A percentile compares a stretch with the other conserved stretches of the same genome.
Conservation (phyloP, 495 filamentous ascomycete genomes). For the Penicillium verhagenii region DNA sequence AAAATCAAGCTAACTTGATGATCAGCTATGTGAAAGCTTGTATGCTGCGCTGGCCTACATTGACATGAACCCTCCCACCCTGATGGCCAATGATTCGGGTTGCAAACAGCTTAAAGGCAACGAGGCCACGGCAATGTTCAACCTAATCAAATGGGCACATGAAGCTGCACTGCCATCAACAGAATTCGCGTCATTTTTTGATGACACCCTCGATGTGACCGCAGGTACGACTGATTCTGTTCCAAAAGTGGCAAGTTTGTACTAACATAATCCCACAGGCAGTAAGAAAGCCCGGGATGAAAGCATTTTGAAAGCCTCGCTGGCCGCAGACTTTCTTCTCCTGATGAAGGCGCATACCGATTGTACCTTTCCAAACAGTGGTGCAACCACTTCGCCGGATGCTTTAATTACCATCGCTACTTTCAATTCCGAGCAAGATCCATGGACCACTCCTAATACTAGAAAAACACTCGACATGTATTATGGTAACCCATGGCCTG, state of each 20-base stretch:
- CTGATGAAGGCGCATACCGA: conserved; percentile 14
- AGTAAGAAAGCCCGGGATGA: conserved; percentile 20
- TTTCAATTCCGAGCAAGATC: conserved; percentile 51
- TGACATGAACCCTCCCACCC: conserved; percentile 8
- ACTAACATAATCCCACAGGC: conserved; percentile 5
- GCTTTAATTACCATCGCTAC: conserved; percentile 38
- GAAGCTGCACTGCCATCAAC: conserved; percentile 32
- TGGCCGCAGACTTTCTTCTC: conserved; percentile 36
- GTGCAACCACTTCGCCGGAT: conserved; percentile 17
- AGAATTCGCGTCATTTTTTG: conserved; percentile 30
- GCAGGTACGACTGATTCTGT: conserved; percentile 10
- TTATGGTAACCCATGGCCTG: conserved; percentile 35
- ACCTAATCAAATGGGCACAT: conserved; percentile 39
- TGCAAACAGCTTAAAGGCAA: conserved; percentile 14
- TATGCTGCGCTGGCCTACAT: conserved; percentile 29
- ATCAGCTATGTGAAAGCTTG: conserved; percentile 33
- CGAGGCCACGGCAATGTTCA: conserved; percentile 28
- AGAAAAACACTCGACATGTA: conserved; percentile 23
- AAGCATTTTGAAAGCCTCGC: conserved; percentile 20
- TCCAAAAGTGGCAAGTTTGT: conserved; percentile 1
- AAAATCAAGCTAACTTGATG: conserved; percentile 5
- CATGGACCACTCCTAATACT: conserved; percentile 51
- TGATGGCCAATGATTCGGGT: conserved; percentile 15
- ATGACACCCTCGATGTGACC: conserved; percentile 28
- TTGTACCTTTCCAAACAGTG: conserved; percentile 13